Percentiles rank a stretch among this genome's conserved stretches.
These are phyloP conservation scores for Pilasporangium apinafurcum DNA, from an alignment of 352 stramenopile species.

Conservation along the genomic window DNA sequence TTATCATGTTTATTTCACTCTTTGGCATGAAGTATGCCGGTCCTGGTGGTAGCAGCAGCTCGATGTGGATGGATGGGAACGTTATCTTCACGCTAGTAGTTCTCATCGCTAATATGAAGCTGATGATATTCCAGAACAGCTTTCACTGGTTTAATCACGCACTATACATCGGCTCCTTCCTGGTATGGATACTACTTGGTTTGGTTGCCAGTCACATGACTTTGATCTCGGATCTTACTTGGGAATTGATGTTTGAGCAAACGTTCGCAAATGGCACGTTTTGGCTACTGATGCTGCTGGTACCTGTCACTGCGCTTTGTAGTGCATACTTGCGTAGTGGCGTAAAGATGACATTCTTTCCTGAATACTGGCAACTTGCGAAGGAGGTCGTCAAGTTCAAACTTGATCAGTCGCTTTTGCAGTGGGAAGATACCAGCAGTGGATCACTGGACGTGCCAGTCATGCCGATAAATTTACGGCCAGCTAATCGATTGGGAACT, in stretches of 20 bases:
- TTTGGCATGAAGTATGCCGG: conserved; percentile 31
- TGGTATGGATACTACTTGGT: conserved; percentile 53
- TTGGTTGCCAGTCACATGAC: conserved; percentile 42
- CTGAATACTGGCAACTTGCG: conserved; percentile 74
- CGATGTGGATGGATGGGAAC: conserved; percentile 78
- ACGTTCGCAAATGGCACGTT: conserved; percentile 45
- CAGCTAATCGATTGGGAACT: conserved; percentile 16
- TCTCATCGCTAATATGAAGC: conserved; percentile 66
- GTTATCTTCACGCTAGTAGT: conserved; percentile 80
- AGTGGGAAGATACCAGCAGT: conserved; percentile 64
- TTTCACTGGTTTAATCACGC: conserved; percentile 67
- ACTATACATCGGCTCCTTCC: conserved; percentile 53
- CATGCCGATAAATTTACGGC: conserved; percentile 2
- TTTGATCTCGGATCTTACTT: conserved; percentile 62
- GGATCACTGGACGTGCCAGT: conserved; percentile 40
- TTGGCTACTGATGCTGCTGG: conserved; percentile 53
- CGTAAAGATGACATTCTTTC: conserved; percentile 51
- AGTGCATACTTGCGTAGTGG: conserved; percentile 46
- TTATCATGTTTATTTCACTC: conserved; percentile 57
- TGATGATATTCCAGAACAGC: conserved; percentile 77
- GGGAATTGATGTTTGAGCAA: conserved; percentile 64
- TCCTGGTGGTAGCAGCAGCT: conserved; percentile 22
- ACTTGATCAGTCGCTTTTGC: conserved; percentile 38
- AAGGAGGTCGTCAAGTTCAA: conserved; percentile 73
- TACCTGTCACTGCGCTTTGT: conserved; percentile 42